Evolutionary conservation across 78 protist genomes (phyloP).

Genomic region (Dictyostelium intermedium): DNA sequence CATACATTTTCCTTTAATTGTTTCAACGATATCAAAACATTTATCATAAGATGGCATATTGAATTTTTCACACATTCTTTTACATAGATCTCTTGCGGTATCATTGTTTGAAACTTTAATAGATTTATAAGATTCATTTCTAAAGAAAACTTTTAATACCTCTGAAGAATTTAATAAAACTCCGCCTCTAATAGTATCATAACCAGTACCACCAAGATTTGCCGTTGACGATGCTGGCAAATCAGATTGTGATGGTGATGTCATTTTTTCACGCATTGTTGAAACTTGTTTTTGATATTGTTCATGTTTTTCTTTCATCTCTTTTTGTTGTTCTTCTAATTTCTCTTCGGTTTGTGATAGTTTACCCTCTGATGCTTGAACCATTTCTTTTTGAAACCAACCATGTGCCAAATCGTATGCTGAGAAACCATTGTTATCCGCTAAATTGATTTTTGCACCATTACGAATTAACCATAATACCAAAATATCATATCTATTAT

Average conservation of each 20-base stretch:
- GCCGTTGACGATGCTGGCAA: not conserved
- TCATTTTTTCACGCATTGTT: not conserved
- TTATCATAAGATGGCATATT: slow-evolving; percentile 67
- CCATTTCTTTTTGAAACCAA: slow-evolving; percentile 74
- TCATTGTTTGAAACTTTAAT: slow-evolving; percentile 19
- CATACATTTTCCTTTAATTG: slow-evolving; percentile 29
- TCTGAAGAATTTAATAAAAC: not conserved
- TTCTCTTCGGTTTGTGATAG: not conserved
- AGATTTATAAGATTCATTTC: slow-evolving; percentile 32
- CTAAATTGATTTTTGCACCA: slow-evolving; percentile 44
- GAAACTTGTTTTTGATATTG: not conserved
- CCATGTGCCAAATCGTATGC: slow-evolving; percentile 63
- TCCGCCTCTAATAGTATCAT: slow-evolving; percentile 17
- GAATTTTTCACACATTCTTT: slow-evolving; percentile 50
- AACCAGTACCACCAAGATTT: not conserved
- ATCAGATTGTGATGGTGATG: not conserved
- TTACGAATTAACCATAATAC: slow-evolving; percentile 65
- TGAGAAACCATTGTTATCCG: slow-evolving; percentile 44
- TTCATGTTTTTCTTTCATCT: not conserved
- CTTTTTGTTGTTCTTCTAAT: not conserved
- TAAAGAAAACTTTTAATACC: slow-evolving; percentile 38
- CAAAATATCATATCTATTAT: slow-evolving; percentile 48
- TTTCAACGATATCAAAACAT: slow-evolving; percentile 59
- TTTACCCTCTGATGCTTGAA: slow-evolving; percentile 63
- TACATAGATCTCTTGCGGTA: slow-evolving; percentile 46